Conservation (phyloP, 257 asterid genomes). For the Parsonsia alboflavescens region DNA sequence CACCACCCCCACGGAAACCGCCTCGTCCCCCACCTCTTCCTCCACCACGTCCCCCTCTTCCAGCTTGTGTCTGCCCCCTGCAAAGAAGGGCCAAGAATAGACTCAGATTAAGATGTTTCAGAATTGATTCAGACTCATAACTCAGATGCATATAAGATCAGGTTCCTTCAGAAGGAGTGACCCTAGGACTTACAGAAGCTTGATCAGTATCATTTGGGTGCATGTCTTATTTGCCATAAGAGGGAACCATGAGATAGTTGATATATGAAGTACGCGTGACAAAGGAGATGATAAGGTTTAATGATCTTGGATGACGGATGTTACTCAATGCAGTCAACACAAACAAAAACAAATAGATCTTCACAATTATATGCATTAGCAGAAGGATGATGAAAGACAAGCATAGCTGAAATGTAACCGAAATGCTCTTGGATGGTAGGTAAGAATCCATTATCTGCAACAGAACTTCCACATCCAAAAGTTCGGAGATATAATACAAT, state of each 20-base stretch:
- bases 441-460: background rate
- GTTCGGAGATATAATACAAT: no score
- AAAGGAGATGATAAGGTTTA: background rate
- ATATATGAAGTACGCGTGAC: background rate
- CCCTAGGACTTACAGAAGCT: background rate
- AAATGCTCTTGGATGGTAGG: background rate
- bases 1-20: constrained; percentile 40
- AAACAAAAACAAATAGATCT: background rate
- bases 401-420: background rate
- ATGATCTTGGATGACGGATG: background rate
- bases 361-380: background rate
- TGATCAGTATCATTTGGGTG: background rate
- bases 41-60: constrained; percentile 50
- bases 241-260: no score
- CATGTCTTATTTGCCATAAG: background rate
- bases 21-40: constrained; percentile 51
- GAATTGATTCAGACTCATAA: background rate
- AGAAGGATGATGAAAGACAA: background rate
- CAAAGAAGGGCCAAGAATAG: background rate
- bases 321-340: background rate
- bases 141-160: background rate
- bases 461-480: background rate
- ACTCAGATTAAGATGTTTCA: background rate
- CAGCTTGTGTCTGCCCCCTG: constrained; percentile 51
- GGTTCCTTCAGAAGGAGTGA: background rate